These are phyloP conservation scores for Yamadazyma ubonensis DNA, from an alignment of 805 yeast species.

Conservation along the genomic window DNA sequence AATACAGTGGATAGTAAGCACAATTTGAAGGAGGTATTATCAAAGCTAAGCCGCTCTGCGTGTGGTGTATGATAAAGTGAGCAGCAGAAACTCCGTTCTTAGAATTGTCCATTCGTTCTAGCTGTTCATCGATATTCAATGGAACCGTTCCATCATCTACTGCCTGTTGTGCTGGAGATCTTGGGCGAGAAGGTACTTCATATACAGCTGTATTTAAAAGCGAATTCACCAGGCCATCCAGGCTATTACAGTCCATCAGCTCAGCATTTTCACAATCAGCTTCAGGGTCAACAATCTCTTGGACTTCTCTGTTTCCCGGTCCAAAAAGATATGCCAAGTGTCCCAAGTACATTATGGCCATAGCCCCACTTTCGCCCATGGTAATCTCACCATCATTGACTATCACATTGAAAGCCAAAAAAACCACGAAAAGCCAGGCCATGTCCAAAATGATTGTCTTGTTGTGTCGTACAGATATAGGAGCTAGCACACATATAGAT, in stretches of 20 bases:
- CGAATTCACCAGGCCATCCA: too few relatives aligned
- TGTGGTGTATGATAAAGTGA: constrained; percentile 4
- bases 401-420: constrained; percentile 26
- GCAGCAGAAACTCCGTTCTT: not conserved
- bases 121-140: constrained; percentile 14
- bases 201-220: too few relatives aligned
- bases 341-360: constrained; percentile 23
- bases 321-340: constrained; percentile 26
- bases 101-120: constrained; percentile 8
- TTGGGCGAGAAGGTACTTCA: constrained; percentile 1
- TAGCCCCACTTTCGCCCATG: constrained; percentile 25
- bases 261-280: not conserved
- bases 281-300: constrained; percentile 1
- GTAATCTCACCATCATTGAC: constrained; percentile 37
- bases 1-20: not conserved
- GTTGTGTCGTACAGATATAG: constrained; percentile 23
- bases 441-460: constrained; percentile 25
- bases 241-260: not conserved
- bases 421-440: constrained; percentile 27
- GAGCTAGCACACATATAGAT: constrained; percentile 23
- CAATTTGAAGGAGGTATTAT: constrained; percentile 3
- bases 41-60: not conserved
- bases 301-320: constrained; percentile 16
- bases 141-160: constrained; percentile 8
- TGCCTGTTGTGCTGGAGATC: constrained; percentile 2